Base-by-base conservation (phyloP, 1,284 basidiomycete species). In the Somion occarium region DNA sequence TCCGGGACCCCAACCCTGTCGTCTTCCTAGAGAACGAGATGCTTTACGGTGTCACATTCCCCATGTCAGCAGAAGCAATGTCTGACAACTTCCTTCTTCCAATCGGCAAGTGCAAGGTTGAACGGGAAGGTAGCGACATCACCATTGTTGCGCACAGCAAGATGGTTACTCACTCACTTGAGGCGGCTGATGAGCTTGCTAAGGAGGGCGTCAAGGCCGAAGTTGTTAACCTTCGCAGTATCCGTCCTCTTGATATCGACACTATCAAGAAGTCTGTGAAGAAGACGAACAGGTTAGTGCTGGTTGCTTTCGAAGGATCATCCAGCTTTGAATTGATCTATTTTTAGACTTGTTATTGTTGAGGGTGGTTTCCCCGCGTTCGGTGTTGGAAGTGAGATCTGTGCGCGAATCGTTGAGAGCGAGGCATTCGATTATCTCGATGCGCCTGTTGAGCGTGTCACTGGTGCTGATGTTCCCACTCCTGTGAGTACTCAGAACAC, bases 21-120 rank as follows among this genome's bases (percentile, higher is more conserved):
- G 93, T 98, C 60, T 93, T 99, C 80, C 87, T 99, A 49, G 97
- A 99, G 69, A 99, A 99, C 73, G 97, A 99, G 75, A 93, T 99
- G 82, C 73, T 99, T 67, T 99, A 99, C 75, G 97, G 97, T 73
- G 83, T 94, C 58, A 83, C 86, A 19, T 99, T 99, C 88, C 93
- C 93, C 53, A 89, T 99, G 83, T 93, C 93, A 42, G 71, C 86
- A 59, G 96, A 97, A 68, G 93, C 91, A 60, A 87, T 98, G 81
- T 95, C 92, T 48, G 92, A 97, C 69, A 86, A 93, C 74, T 99
- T 96, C 78, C 69, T 91, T 44, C 75, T 99, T 54, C 95, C 95
- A 44, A 98, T 99, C 64, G 97, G 97, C 67, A 98, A 99, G 77
- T 89, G 89, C 68, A 98, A 99, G 77, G 78, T 99, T 53, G 96